A percentile compares a stretch with the other conserved stretches of the same genome.
Conservation (phyloP, 2,329 filamentous ascomycete species). For the Teratosphaeria nubilosa region DNA sequence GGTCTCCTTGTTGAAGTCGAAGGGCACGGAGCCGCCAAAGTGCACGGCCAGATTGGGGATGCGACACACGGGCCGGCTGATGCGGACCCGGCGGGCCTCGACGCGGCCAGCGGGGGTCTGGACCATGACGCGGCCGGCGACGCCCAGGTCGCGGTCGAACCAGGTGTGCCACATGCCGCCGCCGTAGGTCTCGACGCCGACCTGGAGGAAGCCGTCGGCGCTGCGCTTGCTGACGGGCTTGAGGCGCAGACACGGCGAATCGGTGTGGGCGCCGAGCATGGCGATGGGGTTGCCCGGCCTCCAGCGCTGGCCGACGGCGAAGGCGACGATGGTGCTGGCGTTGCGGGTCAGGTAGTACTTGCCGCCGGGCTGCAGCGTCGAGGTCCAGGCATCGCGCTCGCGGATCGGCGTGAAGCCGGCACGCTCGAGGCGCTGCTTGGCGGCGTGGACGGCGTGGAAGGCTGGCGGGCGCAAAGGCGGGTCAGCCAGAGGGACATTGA, state of each 20-base stretch:
- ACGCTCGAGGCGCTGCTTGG: conserved; percentile 63
- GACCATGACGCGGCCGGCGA: conserved; percentile 82
- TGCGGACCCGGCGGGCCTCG: conserved; percentile 75
- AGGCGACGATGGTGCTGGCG: conserved; percentile 82
- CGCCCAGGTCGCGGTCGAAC: conserved; percentile 90
- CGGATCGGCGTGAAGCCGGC: conserved; percentile 82
- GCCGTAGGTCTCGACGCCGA: conserved; percentile 93
- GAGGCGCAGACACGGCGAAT: conserved; percentile 81
- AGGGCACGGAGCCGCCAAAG: conserved; percentile 73
- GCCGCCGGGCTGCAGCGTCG: conserved; percentile 68
- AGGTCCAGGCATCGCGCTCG: conserved; percentile 80
- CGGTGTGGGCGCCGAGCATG: conserved; percentile 93
- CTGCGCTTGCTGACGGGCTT: conserved; percentile 91
- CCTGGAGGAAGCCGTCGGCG: conserved; percentile 78
- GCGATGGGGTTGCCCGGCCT: conserved; percentile 79
- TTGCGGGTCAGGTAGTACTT: conserved; percentile 97
- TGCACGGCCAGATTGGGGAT: conserved; percentile 94
- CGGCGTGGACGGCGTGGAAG: conserved; percentile 82
- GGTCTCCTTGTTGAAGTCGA: conserved; percentile 93
- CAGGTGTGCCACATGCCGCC: conserved; percentile 96
- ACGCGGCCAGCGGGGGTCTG: conserved; percentile 57
- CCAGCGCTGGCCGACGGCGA: conserved; percentile 85
- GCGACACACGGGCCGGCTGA: conserved; percentile 80
- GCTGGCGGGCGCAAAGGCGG: conserved; percentile 41
- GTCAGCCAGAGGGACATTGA: background rate